Evolutionary conservation across 352 stramenopile genomes (phyloP).

Genomic region (Pythium periplocum): DNA sequence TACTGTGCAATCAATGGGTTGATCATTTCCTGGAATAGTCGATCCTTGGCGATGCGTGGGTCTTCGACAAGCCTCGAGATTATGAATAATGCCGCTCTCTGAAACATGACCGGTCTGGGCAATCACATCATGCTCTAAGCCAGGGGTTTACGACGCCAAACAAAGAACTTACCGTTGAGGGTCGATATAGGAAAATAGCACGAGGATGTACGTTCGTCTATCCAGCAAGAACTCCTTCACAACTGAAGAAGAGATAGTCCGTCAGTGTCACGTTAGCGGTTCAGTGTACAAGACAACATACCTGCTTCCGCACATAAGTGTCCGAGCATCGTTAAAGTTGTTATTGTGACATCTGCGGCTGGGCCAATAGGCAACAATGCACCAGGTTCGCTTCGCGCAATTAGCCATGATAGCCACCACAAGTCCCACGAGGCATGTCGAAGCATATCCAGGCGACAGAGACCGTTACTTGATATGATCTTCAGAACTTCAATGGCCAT

Average conservation of each 20-base stretch:
- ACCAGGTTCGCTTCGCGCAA: slow-evolving; percentile 6
- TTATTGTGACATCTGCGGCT: slow-evolving; percentile 5
- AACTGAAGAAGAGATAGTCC: slow-evolving; percentile 1
- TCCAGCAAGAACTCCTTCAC: slow-evolving; percentile 2
- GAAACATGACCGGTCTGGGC: neutral
- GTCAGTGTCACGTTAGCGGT: neutral
- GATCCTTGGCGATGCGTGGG: neutral
- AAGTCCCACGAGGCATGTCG: neutral
- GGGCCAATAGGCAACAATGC: neutral
- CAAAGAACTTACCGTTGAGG: too few species aligned
- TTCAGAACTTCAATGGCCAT: slow-evolving; percentile 2
- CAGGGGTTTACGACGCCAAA: too few species aligned
- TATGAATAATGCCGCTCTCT: slow-evolving; percentile 3
- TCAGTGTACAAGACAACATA: neutral
- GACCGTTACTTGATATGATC: slow-evolving; percentile 6
- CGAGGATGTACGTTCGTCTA: too few species aligned
- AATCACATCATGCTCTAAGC: too few species aligned
- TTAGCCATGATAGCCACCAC: slow-evolving; percentile 13
- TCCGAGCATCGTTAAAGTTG: slow-evolving; percentile 6
- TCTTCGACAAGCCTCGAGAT: slow-evolving; percentile 1
- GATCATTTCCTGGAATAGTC: slow-evolving; percentile 4
- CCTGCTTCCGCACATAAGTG: slow-evolving; percentile 8
- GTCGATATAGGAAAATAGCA: too few species aligned
- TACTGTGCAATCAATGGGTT: neutral
- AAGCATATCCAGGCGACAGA: slow-evolving; percentile 7